phyloP scores from a whole-genome alignment of 2,329 filamentous ascomycete genomes.

The Ceratocystis variospora region DNA sequence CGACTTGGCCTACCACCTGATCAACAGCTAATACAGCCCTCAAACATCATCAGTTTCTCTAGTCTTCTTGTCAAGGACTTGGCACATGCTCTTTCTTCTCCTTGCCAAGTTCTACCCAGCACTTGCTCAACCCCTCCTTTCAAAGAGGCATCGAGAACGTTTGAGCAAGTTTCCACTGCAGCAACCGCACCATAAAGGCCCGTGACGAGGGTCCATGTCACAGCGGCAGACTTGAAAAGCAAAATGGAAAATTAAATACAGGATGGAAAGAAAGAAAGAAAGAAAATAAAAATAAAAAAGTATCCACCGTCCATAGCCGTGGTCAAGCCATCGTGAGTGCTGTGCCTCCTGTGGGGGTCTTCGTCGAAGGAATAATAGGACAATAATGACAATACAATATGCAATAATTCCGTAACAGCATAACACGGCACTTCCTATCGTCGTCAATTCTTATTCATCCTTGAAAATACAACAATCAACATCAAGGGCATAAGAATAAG shows the following conservation, averaged over 20 bases:
- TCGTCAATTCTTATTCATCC: conserved; percentile 1
- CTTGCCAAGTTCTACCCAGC: background rate
- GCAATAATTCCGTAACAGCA: background rate
- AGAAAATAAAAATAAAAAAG: background rate
- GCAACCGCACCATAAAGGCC: background rate
- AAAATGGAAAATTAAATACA: too few relatives aligned
- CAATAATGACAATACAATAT: too few relatives aligned
- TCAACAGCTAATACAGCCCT: background rate
- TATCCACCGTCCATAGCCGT: background rate
- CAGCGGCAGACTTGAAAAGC: too few relatives aligned
- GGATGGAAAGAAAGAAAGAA: background rate
- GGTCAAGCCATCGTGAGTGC: background rate
- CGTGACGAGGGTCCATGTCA: background rate
- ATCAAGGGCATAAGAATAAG: background rate
- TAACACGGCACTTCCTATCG: background rate
- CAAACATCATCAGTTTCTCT: background rate
- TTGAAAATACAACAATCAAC: background rate
- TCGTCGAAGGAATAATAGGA: background rate
- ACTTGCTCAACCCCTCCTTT: background rate
- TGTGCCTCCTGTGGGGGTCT: background rate
- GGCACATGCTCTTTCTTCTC: background rate
- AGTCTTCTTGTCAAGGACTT: background rate
- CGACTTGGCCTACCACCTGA: background rate
- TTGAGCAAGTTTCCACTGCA: conserved; percentile 22
- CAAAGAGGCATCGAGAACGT: conserved; percentile 18